phyloP scores from a whole-genome alignment of 116 monocot species.

The Posidonia oceanica region DNA sequence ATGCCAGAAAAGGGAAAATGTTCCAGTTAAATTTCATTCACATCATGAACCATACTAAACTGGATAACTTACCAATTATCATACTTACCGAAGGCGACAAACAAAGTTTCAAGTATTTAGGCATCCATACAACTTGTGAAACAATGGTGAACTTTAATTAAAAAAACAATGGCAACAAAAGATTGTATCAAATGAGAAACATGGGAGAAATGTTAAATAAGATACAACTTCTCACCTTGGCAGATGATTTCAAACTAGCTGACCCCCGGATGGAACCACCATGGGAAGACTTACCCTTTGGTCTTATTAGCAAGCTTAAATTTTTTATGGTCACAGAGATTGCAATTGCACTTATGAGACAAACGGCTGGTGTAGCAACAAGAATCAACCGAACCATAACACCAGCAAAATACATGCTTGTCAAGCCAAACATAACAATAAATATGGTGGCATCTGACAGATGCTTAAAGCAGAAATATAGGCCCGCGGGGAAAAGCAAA shows the following conservation, averaged over 20 bases:
- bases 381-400: slow-evolving; percentile 99
- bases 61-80: too few relatives aligned
- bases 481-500: slow-evolving; percentile 87
- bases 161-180: neutral
- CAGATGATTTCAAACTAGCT: slow-evolving; percentile 65
- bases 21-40: too few relatives aligned
- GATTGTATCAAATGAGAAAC: neutral
- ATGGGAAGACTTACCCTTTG: slow-evolving; percentile 41
- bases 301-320: slow-evolving; percentile 41
- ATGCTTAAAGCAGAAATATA: slow-evolving; percentile 95
- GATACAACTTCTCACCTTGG: slow-evolving; percentile 41
- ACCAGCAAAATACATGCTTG: slow-evolving; percentile 99
- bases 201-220: neutral
- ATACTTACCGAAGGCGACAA: too few relatives aligned
- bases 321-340: slow-evolving; percentile 86
- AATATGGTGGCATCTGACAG: slow-evolving; percentile 95
- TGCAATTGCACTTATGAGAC: slow-evolving; percentile 81
- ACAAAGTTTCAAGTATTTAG: too few relatives aligned
- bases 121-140: too few relatives aligned
- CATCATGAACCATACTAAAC: too few relatives aligned
- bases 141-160: too few relatives aligned
- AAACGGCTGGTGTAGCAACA: slow-evolving; percentile 95
- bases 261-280: slow-evolving; percentile 33
- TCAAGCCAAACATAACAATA: slow-evolving; percentile 93
- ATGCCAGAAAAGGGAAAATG: too few relatives aligned